Evolutionary conservation across 1,139 yeast genomes (phyloP), one percentile per base, ranked within the genome.

Genomic region (Yamadazyma taylorii): DNA sequence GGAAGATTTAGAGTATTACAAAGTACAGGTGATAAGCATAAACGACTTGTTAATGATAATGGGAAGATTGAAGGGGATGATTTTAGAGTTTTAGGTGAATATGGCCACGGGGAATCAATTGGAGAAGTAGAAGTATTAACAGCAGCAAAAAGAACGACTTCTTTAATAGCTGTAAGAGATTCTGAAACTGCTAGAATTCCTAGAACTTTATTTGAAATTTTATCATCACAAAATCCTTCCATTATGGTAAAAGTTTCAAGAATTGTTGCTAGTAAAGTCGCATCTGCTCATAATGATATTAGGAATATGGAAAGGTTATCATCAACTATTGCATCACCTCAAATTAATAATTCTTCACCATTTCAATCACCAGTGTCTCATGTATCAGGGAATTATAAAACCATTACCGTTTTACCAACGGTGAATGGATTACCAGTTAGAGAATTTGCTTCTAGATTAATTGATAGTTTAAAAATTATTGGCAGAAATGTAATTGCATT

Each of bases 111-210:
- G 3, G 94, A 87, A 50, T 85, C 96, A 36, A 78, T 92, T 43
- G 98, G 98, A 3, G 98, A 92, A 60, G 83, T 92, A 11, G 98
- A 92, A 56, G 97, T 92, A 2, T 69, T 92, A 44, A 89, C 97
- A 0, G 92, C 94, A 8, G 78, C 85, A 3, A 71, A 80, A 46
- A 76, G 97, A 54, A 71, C 82, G 1, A 73, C 78, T 24, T 80
- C 96, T 0, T 73, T 89, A 33, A 81, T 89, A 28, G 97, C 97
- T 0, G 85, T 92, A 1, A 73, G 98, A 54, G 97, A 90, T 50
- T 85, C 97, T 0, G 98, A 92, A 58, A 73, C 94, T 11, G 97
- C 96, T 0, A 74, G 96, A 55, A 85, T 92, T 35, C 97, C 98
- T 11, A 77, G 96, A 63, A 77, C 90, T 0, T 68, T 92, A 35